Conservation (phyloP, 2,329 filamentous ascomycete genomes). For the Coniosporium tulheliwenetii region DNA sequence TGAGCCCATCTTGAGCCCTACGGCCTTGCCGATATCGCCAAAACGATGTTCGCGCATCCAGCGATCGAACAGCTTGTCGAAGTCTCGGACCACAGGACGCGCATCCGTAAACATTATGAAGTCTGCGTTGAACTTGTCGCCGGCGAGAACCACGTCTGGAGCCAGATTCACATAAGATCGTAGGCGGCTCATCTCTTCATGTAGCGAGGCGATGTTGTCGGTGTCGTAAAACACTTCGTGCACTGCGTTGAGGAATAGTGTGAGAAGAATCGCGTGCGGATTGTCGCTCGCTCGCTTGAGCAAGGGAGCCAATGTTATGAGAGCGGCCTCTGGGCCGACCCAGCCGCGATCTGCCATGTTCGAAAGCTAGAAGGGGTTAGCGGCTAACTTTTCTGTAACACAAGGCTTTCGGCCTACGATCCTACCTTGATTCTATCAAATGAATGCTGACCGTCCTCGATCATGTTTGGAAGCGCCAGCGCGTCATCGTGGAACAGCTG, state of each 20-base stretch:
- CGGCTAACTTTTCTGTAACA: not conserved
- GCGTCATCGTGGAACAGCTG: conserved; percentile 14
- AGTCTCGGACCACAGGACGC: not conserved
- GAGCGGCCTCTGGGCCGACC: conserved; percentile 12
- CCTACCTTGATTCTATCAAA: conserved; percentile 26
- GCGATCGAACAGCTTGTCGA: not conserved
- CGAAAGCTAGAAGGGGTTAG: conserved; percentile 14
- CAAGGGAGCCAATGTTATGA: conserved; percentile 15
- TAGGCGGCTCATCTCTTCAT: not conserved
- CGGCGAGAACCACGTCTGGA: not conserved
- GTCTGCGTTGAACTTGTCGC: not conserved
- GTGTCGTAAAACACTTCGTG: not conserved
- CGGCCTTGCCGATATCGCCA: not conserved
- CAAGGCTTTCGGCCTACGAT: not conserved
- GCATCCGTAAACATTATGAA: not conserved
- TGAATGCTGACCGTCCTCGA: conserved; percentile 1
- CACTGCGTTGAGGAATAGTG: conserved; percentile 25
- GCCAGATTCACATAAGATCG: not conserved
- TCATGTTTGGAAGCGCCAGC: conserved; percentile 7
- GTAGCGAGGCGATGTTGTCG: not conserved
- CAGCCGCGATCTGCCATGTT: conserved; percentile 24
- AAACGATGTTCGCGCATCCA: not conserved
- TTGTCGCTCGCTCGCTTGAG: conserved; percentile 7
- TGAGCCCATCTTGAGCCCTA: conserved; percentile 4
- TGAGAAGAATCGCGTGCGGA: conserved; percentile 16